Evolutionary conservation across 305 asterid genomes (phyloP).

Genomic region (Solanum hybrid): DNA sequence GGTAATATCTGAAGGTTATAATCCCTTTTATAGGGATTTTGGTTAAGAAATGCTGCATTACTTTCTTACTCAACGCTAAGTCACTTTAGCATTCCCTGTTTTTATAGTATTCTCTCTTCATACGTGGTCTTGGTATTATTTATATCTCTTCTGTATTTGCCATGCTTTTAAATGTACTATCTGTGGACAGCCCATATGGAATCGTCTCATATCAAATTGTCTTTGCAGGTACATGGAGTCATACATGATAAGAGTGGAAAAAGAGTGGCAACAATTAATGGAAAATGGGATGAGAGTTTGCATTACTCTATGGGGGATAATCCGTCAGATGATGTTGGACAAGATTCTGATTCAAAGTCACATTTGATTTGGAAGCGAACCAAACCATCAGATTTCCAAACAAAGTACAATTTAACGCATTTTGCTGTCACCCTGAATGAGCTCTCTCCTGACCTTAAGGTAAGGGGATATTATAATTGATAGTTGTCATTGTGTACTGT

Average conservation of each 20-base stretch:
- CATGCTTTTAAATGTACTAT: background rate
- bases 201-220: background rate
- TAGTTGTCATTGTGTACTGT: background rate
- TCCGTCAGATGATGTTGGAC: slow-evolving; percentile 34
- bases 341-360: slow-evolving; percentile 29
- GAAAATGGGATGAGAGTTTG: slow-evolving; percentile 91
- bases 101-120: background rate
- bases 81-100: background rate
- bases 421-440: slow-evolving; percentile 85
- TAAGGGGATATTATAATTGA: slow-evolving; percentile 17
- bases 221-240: slow-evolving; percentile 73
- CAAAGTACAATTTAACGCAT: slow-evolving; percentile 72
- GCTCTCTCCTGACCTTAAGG: slow-evolving; percentile 72
- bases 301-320: slow-evolving; percentile 43
- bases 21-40: background rate
- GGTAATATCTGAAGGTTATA: background rate
- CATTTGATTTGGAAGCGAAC: slow-evolving; percentile 63
- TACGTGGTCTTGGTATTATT: background rate
- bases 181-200: background rate
- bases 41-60: background rate
- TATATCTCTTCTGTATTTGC: background rate
- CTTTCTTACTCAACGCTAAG: background rate
- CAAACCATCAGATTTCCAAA: slow-evolving; percentile 50
- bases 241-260: slow-evolving; percentile 60
- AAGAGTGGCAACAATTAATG: slow-evolving; percentile 57